Base-by-base conservation (phyloP, 495 filamentous ascomycete species). In the Penicillium ochrochloron region DNA sequence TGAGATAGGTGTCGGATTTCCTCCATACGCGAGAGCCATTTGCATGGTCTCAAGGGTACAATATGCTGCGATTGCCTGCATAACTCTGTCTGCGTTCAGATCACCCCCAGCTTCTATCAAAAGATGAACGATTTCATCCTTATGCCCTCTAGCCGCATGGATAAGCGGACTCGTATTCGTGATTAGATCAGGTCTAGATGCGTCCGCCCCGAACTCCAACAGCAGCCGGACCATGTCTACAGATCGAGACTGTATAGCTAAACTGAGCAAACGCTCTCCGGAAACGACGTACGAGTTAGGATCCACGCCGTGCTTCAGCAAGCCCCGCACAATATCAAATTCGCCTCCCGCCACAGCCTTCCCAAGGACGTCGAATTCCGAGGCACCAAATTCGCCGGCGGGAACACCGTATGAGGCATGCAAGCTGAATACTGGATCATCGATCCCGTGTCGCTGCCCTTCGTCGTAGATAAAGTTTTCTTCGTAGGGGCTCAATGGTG, bases 211-310 rank as follows among this genome's bases (percentile, higher is more conserved):
- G 31, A 42, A 57, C 11, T 57, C 29, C 17, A 58, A 6, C 2
- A 58, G 23, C 39, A 63, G 14, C 6, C 17, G 11, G 6, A 63
- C n/a, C 53, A 63, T 62, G 4, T 57, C 39, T 14, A 19, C 6
- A 1, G 14, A 2, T 19, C 29, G 25, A 51, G 54, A 56, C 33
- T 57, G 27, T 6, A 63, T 41, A n/a, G 53, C 61, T 15, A 63
- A 52, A 29, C n/a, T 39, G 2, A 63, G 61, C 42, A 63, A 25
- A 2, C 52, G 53, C 29, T 34, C 39, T 9, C 61, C 61, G 2
- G 27, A 54, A 17, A 48, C 41, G 21, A 35, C 23, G 27, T 57
- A 58, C 5, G 53, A 19, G 42, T 63, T 63, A 15, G 61, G 53
- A 19, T 51, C 19, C 25, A 57, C 11, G 0, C 39, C 19, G 14